phyloP scores from a whole-genome alignment of 1,284 basidiomycete genomes.

The Austroboletus rostrupii region DNA sequence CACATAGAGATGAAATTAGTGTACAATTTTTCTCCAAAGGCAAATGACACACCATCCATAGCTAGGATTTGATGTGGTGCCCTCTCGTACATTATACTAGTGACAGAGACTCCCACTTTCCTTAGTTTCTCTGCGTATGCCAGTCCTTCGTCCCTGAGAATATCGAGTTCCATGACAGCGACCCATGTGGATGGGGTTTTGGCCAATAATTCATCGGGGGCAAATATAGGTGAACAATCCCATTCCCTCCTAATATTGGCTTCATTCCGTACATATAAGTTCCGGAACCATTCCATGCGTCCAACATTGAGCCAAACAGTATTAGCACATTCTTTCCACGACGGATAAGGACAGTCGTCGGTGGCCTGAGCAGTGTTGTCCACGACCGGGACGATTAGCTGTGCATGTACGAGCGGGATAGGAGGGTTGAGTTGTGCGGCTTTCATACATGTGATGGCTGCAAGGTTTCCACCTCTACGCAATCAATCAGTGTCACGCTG shows the following conservation, averaged over 20 bases:
- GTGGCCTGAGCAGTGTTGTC: conserved; percentile 31
- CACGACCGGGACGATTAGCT: conserved; percentile 44
- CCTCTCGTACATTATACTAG: conserved; percentile 41
- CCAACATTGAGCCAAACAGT: conserved; percentile 42
- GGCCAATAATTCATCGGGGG: conserved; percentile 42
- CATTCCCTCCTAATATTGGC: conserved; percentile 40
- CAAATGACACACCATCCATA: conserved; percentile 42
- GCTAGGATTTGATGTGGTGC: conserved; percentile 48
- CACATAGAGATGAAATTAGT: conserved; percentile 15
- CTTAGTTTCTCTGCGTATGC: conserved; percentile 47
- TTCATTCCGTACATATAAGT: conserved; percentile 45
- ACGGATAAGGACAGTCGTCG: conserved; percentile 34
- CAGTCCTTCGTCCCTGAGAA: conserved; percentile 51
- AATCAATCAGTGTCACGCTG: conserved; percentile 1
- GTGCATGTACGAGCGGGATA: conserved; percentile 40
- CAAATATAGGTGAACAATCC: conserved; percentile 51
- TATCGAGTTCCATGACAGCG: conserved; percentile 49
- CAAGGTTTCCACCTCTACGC: conserved; percentile 50
- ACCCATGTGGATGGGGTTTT: conserved; percentile 45
- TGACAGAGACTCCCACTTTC: conserved; percentile 40
- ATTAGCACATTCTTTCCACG: conserved; percentile 47
- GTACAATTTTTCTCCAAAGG: background rate
- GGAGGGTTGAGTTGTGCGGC: conserved; percentile 39
- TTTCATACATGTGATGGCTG: conserved; percentile 47
- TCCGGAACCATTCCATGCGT: conserved; percentile 54